These are phyloP conservation scores for Colletotrichum orchidophilum DNA, from an alignment of 2,329 filamentous ascomycete genomes.

Conservation along the genomic window DNA sequence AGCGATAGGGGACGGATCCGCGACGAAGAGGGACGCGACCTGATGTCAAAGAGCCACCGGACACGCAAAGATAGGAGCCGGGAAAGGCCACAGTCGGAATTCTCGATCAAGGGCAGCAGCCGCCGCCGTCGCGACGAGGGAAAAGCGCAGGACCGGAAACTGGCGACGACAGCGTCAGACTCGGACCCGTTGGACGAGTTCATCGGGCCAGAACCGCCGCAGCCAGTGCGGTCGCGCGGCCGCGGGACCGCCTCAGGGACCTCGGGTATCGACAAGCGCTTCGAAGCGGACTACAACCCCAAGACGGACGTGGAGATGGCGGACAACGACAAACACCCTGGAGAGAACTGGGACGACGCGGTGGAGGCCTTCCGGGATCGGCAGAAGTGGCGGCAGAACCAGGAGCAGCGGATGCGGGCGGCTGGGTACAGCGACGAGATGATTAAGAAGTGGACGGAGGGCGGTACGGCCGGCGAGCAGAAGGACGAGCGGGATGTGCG, in stretches of 20 bases:
- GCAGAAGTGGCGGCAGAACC: conserved; percentile 79
- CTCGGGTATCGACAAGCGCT: conserved; percentile 82
- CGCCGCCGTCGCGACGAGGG: neutral
- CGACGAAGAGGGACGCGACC: conserved; percentile 17
- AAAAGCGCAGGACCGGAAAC: conserved; percentile 27
- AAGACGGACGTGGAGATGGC: conserved; percentile 64
- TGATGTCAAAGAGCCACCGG: neutral
- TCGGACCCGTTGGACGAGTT: conserved; percentile 81
- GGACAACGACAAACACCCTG: conserved; percentile 58
- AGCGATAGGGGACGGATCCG: conserved; percentile 28
- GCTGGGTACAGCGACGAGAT: conserved; percentile 83
- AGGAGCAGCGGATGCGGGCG: conserved; percentile 77
- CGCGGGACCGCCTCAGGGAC: conserved; percentile 71
- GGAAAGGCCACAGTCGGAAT: neutral
- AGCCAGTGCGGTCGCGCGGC: conserved; percentile 67
- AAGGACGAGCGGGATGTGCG: conserved; percentile 71
- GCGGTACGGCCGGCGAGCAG: conserved; percentile 52
- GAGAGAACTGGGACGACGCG: conserved; percentile 77
- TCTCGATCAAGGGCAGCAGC: conserved; percentile 17
- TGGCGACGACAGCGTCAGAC: conserved; percentile 45
- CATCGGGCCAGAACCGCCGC: conserved; percentile 76
- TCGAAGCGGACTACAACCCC: conserved; percentile 72
- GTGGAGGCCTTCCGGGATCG: conserved; percentile 82
- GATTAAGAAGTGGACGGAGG: conserved; percentile 76
- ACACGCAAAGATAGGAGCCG: neutral